Percentiles rank a stretch among this genome's conserved stretches.
phyloP scores from a whole-genome alignment of 176 grass and related monocot genomes.

The Phragmites australis region DNA sequence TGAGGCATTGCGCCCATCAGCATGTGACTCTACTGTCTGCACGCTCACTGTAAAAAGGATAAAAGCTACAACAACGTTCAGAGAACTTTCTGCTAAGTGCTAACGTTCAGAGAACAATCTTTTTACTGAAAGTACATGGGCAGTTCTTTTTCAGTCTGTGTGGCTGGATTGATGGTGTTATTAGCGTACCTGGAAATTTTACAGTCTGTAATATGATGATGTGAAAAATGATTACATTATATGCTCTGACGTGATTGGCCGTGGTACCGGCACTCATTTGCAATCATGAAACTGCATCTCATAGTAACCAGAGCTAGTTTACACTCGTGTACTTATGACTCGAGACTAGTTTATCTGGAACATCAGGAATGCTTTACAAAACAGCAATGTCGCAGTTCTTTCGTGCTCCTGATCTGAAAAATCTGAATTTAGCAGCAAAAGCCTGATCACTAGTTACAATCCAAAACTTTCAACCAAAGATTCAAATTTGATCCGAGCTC shows the following conservation, averaged over 20 bases:
- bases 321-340: not conserved
- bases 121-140: conserved; percentile 22
- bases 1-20: conserved; percentile 11
- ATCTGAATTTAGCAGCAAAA: not conserved
- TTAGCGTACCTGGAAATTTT: not conserved
- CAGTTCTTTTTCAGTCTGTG: not conserved
- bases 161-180: not conserved
- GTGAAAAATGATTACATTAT: conserved; percentile 12
- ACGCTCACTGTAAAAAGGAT: conserved; percentile 11
- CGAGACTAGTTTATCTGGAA: not conserved
- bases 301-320: not conserved
- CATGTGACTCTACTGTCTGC: conserved; percentile 37
- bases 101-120: not conserved
- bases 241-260: not conserved
- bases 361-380: not conserved
- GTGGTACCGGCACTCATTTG: not conserved
- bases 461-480: not conserved
- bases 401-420: too few relatives aligned
- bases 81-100: too few relatives aligned
- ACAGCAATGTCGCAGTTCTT: not conserved
- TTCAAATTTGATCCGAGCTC: not conserved
- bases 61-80: not conserved
- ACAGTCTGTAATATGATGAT: not conserved
- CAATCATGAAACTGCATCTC: conserved; percentile 8
- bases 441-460: not conserved